phyloP scores from a whole-genome alignment of 345 rosid species.

The Moringa oleifera region DNA sequence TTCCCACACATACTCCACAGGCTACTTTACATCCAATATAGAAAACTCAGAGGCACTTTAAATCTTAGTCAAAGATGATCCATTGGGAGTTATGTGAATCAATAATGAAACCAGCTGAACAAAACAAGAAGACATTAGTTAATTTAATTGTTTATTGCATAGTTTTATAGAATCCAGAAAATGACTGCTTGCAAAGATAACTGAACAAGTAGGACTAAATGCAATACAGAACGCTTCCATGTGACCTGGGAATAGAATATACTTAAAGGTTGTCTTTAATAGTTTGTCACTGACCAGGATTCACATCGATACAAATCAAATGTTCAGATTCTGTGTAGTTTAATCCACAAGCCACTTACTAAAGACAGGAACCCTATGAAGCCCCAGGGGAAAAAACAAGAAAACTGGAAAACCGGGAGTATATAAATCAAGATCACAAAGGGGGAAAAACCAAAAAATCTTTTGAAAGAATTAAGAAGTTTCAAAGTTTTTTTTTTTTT shows the following conservation, averaged over 20 bases:
- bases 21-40: constrained; percentile 24
- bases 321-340: constrained; percentile 13
- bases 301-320: constrained; percentile 30
- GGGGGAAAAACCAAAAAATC: constrained; percentile 32
- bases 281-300: constrained; percentile 33
- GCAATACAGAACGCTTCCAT: constrained; percentile 43
- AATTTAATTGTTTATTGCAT: constrained; percentile 37
- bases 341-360: constrained; percentile 13
- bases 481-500: background rate
- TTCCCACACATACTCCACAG: constrained; percentile 35
- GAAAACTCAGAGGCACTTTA: constrained; percentile 28
- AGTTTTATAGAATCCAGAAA: constrained; percentile 25
- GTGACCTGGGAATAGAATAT: constrained; percentile 64
- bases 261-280: constrained; percentile 45
- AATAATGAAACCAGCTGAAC: constrained; percentile 46
- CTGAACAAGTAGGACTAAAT: constrained; percentile 30
- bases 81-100: constrained; percentile 19
- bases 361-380: constrained; percentile 14
- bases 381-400: constrained; percentile 14
- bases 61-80: constrained; percentile 54
- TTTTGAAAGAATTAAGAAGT: constrained; percentile 5
- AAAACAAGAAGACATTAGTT: constrained; percentile 34
- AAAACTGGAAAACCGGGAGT: constrained; percentile 20
- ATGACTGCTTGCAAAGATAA: constrained; percentile 34
- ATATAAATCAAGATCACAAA: constrained; percentile 15